Evolutionary conservation across 176 grass and related monocot species (phyloP).

Genomic region (Aegilops sharonensis): DNA sequence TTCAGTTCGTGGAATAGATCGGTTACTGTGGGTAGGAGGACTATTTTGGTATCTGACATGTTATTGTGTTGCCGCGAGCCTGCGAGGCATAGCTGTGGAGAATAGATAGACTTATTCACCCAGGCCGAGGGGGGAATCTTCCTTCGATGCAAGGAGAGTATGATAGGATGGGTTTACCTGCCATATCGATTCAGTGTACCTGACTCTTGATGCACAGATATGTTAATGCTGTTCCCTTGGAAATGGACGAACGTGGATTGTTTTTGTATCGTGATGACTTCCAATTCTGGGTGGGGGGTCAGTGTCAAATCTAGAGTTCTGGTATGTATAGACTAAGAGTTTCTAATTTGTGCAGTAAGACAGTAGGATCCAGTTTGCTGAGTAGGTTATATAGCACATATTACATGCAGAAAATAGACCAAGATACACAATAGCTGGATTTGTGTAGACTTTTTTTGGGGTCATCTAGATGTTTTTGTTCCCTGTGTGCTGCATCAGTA

Average conservation of each 20-base stretch:
- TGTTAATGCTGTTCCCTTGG: background rate
- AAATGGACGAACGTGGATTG: background rate
- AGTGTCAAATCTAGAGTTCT: background rate
- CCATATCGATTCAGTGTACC: background rate
- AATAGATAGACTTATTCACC: background rate
- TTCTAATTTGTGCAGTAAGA: background rate
- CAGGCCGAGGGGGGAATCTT: background rate
- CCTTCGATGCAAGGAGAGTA: background rate
- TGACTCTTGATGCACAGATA: background rate
- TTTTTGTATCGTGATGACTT: background rate
- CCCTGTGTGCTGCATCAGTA: background rate
- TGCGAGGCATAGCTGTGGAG: background rate
- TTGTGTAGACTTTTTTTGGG: background rate
- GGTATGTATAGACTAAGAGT: background rate
- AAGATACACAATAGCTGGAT: background rate
- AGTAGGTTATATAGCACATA: constrained; percentile 11
- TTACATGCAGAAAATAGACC: background rate
- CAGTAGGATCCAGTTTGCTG: background rate
- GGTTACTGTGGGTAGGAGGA: background rate
- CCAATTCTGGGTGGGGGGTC: background rate
- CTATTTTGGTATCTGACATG: background rate
- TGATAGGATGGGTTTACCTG: background rate
- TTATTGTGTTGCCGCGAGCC: background rate
- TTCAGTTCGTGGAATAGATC: background rate
- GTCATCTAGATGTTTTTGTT: background rate